These are phyloP conservation scores for Tetrapisispora fleetii DNA, from an alignment of 805 yeast species.

Conservation along the genomic window DNA sequence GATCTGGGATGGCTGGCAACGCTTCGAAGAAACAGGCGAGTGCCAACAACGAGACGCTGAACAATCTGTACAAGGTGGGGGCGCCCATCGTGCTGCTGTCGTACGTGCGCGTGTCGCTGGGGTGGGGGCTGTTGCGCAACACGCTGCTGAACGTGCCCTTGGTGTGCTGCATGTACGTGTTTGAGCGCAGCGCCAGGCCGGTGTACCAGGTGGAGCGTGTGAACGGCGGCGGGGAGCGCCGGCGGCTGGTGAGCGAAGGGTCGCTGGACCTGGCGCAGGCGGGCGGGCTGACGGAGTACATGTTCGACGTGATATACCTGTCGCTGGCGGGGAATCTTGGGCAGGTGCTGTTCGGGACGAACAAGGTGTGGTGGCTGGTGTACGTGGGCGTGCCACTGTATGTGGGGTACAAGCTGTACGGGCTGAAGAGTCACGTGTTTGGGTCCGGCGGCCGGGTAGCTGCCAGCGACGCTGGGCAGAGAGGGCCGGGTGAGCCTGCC, in stretches of 20 bases:
- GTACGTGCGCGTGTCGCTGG: conserved; percentile 31
- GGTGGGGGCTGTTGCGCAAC: conserved; percentile 15
- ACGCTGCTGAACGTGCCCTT: conserved; percentile 25
- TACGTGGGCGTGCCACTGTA: conserved; percentile 29
- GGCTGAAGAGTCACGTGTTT: conserved; percentile 14
- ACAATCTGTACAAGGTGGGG: conserved; percentile 17
- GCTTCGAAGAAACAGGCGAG: conserved; percentile 45
- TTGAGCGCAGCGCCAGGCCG: conserved; percentile 46
- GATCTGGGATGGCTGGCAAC: conserved; percentile 59
- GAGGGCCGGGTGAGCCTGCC: not conserved
- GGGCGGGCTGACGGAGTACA: conserved; percentile 42
- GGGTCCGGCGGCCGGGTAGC: conserved; percentile 10
- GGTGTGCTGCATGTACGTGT: conserved; percentile 32
- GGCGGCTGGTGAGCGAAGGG: conserved; percentile 35
- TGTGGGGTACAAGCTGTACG: conserved; percentile 34
- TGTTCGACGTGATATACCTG: conserved; percentile 45
- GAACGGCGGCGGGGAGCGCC: conserved; percentile 9
- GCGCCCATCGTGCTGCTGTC: conserved; percentile 24
- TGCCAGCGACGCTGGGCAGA: not conserved
- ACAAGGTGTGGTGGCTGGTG: conserved; percentile 39
- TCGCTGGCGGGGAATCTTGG: conserved; percentile 41
- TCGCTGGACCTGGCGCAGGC: conserved; percentile 35
- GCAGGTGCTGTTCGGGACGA: conserved; percentile 36
- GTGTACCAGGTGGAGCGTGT: conserved; percentile 22
- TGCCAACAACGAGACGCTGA: conserved; percentile 14